Percentiles rank a stretch among this genome's conserved stretches.
Conservation (phyloP, 495 filamentous ascomycete species). For the Coniosporium apollinis region DNA sequence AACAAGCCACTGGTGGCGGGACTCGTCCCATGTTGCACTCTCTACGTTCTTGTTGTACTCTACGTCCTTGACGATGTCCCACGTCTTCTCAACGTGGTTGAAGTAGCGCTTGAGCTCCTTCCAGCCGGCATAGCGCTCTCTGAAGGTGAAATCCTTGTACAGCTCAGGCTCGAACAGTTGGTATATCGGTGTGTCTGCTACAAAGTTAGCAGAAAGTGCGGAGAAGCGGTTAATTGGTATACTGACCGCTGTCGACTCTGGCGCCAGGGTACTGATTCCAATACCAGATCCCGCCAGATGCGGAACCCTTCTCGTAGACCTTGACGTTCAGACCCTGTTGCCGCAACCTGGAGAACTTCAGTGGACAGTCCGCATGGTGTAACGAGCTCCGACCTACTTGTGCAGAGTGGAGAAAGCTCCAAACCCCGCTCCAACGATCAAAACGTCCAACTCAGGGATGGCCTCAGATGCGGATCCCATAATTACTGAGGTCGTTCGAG, state of each 20-base stretch:
- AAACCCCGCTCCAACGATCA: constrained; percentile 35
- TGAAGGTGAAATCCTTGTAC: constrained; percentile 37
- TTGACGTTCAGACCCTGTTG: constrained; percentile 12
- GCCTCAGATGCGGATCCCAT: constrained; percentile 24
- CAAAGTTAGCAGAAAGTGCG: too few species aligned
- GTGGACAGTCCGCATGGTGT: too few species aligned
- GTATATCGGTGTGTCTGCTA: neutral
- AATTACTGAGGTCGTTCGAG: too few species aligned
- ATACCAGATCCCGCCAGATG: constrained; percentile 1
- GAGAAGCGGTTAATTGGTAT: too few species aligned
- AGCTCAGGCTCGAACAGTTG: constrained; percentile 30
- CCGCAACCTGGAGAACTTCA: constrained; percentile 7
- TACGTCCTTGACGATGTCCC: constrained; percentile 33
- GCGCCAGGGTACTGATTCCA: constrained; percentile 10
- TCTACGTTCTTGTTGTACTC: constrained; percentile 32
- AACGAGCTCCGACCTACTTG: too few species aligned
- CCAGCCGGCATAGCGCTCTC: constrained; percentile 32
- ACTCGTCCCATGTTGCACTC: constrained; percentile 29
- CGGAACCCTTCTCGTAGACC: neutral
- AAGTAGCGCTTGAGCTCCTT: constrained; percentile 38
- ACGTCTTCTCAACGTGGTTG: constrained; percentile 32
- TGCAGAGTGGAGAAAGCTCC: constrained; percentile 10
- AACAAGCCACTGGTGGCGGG: constrained; percentile 29
- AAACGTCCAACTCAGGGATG: constrained; percentile 29
- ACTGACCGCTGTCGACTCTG: constrained; percentile 30